Base-by-base conservation (phyloP, 495 filamentous ascomycete genomes). In the Penicillium tannophilum region DNA sequence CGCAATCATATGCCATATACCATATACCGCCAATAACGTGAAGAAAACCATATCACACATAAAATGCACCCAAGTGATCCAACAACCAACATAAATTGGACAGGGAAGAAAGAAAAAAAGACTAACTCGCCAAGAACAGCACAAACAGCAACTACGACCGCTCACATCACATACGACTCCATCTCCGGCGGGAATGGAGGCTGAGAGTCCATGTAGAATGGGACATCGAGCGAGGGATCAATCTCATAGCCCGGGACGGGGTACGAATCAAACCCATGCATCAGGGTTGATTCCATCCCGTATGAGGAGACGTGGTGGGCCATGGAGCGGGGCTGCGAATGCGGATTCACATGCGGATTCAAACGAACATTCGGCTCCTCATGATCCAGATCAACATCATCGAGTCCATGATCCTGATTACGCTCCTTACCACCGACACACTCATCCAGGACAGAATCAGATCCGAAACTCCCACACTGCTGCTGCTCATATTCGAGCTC, bases 141-240 rank as follows among this genome's bases (percentile, higher is more conserved):
- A 47, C 19, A 16, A 31, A 31, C 6, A 28, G n/a, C n/a, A 16
- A 60, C 54, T 61, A 62, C 54, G 55, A 61, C 54, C 41, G 56
- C 52, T 70, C 63, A 69, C 61, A 69, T 65, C 56, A 75, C 70
- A 72, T 72, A 76, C 48, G 71, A 65, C 54, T 74, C 70, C 45
- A 73, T 62, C 61, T 74, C 75, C 26, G 73, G 63, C 30, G 64
- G 63, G 30, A 74, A 44, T 24, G 66, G 56, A 39, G 64, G 62
- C 52, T 75, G 70, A 17, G 72, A 55, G 24, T 71, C 71, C 44
- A 75, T 51, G 52, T 71, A 80, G 54, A 72, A 77, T 11, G 73
- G 65, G 31, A 52, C 54, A 53, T 76, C 71, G 23, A 75, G 63
- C 20, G 72, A 53, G 31, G 66, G n/a, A 39, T 67, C 67, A 16